Conservation (phyloP, 2,329 filamentous ascomycete species). For the Daldinia sp. region DNA sequence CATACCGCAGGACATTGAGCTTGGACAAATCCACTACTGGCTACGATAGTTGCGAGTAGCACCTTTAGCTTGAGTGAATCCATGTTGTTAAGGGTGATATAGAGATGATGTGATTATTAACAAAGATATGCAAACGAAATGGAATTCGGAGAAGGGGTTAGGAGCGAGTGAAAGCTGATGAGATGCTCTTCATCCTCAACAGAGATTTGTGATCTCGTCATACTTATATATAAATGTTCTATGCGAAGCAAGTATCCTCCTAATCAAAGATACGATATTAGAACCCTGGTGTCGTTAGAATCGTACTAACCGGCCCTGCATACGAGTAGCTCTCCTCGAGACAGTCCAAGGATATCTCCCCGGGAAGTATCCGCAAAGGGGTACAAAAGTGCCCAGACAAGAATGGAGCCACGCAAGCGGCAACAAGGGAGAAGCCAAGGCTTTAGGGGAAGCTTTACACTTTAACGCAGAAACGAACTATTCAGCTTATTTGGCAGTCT, state of each 20-base stretch:
- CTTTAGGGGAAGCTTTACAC: constrained; percentile 11
- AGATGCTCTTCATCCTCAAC: constrained; percentile 23
- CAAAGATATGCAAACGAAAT: not conserved
- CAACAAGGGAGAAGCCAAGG: constrained; percentile 20
- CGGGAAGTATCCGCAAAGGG: constrained; percentile 20
- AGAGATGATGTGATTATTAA: not conserved
- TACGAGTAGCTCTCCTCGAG: constrained; percentile 24
- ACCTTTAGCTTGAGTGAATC: constrained; percentile 25
- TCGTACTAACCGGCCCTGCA: constrained; percentile 26
- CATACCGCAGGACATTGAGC: constrained; percentile 46
- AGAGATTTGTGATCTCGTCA: not conserved
- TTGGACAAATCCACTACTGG: constrained; percentile 14
- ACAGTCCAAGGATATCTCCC: constrained; percentile 21
- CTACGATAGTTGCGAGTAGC: constrained; percentile 30
- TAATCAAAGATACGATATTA: constrained; percentile 22
- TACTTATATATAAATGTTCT: constrained; percentile 35
- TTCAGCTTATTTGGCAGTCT: not conserved
- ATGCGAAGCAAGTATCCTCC: not conserved
- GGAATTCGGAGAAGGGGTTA: not conserved
- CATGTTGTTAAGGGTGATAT: constrained; percentile 23
- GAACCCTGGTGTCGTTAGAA: constrained; percentile 16
- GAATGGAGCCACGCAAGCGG: constrained; percentile 33
- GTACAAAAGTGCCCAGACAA: constrained; percentile 18
- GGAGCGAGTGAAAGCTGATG: constrained; percentile 18
- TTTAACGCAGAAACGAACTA: not conserved